phyloP scores from a whole-genome alignment of 1,139 yeast genomes.

The Taphrina flavorubra region DNA sequence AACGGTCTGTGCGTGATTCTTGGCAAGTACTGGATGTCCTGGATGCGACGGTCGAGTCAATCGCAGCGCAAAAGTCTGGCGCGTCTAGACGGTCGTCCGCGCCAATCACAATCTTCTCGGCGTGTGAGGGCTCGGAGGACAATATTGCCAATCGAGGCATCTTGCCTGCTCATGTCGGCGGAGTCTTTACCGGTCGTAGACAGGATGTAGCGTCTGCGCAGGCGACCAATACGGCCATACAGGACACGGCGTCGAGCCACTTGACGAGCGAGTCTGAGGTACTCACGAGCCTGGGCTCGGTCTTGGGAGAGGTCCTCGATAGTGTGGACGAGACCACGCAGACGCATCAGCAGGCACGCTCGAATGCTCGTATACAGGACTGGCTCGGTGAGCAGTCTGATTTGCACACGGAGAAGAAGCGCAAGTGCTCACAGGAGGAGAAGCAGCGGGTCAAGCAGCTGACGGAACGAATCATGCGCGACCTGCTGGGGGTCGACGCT shows the following conservation, averaged over 20 bases:
- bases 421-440: slow-evolving; percentile 20
- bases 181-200: slow-evolving; percentile 14
- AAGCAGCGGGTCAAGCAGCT: neutral
- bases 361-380: slow-evolving; percentile 31
- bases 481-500: slow-evolving; percentile 15
- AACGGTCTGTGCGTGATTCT: slow-evolving; percentile 17
- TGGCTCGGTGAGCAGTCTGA: slow-evolving; percentile 34
- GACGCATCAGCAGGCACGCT: slow-evolving; percentile 22
- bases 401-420: slow-evolving; percentile 18
- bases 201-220: neutral
- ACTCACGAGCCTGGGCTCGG: slow-evolving; percentile 27
- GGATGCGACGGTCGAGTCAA: neutral
- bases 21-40: slow-evolving; percentile 8
- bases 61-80: neutral
- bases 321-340: slow-evolving; percentile 37
- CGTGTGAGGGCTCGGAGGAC: slow-evolving; percentile 6
- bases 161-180: slow-evolving; percentile 30
- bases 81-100: slow-evolving; percentile 28
- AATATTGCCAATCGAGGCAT: slow-evolving; percentile 10
- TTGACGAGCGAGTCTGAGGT: neutral
- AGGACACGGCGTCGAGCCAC: neutral
- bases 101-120: slow-evolving; percentile 33
- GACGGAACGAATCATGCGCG: slow-evolving; percentile 21
- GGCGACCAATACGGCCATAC: neutral
- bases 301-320: slow-evolving; percentile 33